These are phyloP conservation scores for Oxyria digyna DNA, from an alignment of 148 eudicot species.

Conservation along the genomic window DNA sequence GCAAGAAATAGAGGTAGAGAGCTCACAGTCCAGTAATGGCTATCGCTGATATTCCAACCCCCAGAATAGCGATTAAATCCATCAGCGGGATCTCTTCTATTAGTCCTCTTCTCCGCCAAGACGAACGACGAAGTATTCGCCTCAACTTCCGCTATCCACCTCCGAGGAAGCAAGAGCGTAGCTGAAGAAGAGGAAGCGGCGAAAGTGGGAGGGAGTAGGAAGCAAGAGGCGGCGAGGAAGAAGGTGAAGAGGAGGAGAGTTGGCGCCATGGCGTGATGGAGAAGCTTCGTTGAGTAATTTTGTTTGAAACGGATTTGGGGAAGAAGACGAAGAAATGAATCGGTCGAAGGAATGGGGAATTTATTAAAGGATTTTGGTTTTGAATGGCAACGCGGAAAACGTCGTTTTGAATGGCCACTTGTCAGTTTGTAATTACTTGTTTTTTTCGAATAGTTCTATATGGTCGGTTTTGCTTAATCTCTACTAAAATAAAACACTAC, in stretches of 20 bases:
- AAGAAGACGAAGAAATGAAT: not conserved
- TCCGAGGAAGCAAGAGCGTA: not conserved
- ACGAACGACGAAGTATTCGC: conserved; percentile 15
- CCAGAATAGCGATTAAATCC: conserved; percentile 31
- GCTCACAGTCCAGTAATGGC: conserved; percentile 37
- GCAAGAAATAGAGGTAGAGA: not conserved
- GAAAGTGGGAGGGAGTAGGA: not conserved
- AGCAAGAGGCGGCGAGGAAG: not conserved
- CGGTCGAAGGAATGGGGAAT: not conserved
- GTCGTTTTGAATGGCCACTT: not conserved
- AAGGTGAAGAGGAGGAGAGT: not conserved
- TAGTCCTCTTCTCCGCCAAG: conserved; percentile 49
- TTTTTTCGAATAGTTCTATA: too few species aligned
- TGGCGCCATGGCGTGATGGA: not conserved
- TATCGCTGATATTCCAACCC: conserved; percentile 36
- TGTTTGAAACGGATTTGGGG: not conserved
- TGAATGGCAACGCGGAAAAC: not conserved
- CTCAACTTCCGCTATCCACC: not conserved
- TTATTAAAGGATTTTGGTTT: not conserved
- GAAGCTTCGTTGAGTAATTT: not conserved
- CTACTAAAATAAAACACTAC: too few species aligned
- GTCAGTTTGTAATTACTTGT: too few species aligned
- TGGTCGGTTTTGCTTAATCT: too few species aligned
- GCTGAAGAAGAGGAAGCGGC: not conserved
- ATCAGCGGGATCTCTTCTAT: conserved; percentile 31